A percentile compares a stretch with the other conserved stretches of the same genome.
Conservation (phyloP, 805 yeast species). For the Saccharomyces eubayanus region DNA sequence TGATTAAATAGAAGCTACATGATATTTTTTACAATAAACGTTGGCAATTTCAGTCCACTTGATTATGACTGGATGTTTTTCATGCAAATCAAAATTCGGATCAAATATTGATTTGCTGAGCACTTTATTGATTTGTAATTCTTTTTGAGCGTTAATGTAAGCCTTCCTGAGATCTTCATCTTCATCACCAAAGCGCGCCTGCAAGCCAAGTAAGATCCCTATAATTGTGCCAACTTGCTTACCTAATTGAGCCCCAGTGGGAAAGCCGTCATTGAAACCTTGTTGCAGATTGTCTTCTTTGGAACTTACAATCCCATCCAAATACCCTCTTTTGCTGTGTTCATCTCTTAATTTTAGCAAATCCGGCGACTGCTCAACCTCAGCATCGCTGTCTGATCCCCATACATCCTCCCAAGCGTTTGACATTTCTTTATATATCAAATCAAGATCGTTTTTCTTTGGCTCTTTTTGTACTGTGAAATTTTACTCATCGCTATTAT, state of each 20-base stretch:
- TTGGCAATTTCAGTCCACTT: constrained; percentile 37
- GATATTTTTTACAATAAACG: constrained; percentile 14
- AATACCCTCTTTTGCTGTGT: constrained; percentile 73
- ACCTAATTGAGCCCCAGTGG: constrained; percentile 66
- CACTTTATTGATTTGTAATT: constrained; percentile 51
- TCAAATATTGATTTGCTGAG: constrained; percentile 49
- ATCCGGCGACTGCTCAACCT: constrained; percentile 15
- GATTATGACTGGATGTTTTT: constrained; percentile 33
- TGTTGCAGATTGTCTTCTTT: constrained; percentile 63
- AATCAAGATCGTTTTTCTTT: background rate
- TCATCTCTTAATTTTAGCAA: constrained; percentile 41
- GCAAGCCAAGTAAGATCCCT: constrained; percentile 40
- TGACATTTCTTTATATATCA: constrained; percentile 1
- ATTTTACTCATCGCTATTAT: background rate
- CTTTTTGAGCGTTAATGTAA: constrained; percentile 38
- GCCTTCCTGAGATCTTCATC: constrained; percentile 14
- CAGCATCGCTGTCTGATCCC: constrained; percentile 13
- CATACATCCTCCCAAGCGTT: constrained; percentile 18
- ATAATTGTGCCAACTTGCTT: constrained; percentile 54
- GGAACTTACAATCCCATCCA: constrained; percentile 66
- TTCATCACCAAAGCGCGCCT: constrained; percentile 12
- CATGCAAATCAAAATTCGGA: constrained; percentile 35
- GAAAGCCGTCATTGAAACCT: constrained; percentile 79
- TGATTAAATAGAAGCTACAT: constrained; percentile 3
- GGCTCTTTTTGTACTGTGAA: background rate